Evolutionary conservation across 1,139 yeast genomes (phyloP).

Genomic region (Pichia sp.): DNA sequence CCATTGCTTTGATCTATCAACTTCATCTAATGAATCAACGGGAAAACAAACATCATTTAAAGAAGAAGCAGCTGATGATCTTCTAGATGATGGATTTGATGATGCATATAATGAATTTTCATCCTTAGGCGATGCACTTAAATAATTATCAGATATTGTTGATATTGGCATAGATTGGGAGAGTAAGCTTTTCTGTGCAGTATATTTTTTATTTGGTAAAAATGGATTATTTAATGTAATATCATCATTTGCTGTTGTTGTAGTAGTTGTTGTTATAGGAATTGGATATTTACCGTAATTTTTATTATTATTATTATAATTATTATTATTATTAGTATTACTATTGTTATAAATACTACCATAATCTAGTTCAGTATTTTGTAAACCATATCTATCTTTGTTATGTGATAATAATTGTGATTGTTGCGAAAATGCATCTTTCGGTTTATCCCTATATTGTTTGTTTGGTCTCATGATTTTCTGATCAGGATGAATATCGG

Average conservation of each 20-base stretch:
- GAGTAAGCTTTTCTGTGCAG: conserved; percentile 6
- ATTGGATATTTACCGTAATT: background rate
- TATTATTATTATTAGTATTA: background rate
- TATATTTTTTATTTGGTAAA: background rate
- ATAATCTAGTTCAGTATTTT: conserved; percentile 1
- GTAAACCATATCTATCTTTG: conserved; percentile 8
- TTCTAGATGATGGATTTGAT: conserved; percentile 68
- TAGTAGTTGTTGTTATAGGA: too few species aligned
- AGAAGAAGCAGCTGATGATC: conserved; percentile 65
- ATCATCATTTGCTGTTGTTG: too few species aligned
- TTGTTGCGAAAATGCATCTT: conserved; percentile 11
- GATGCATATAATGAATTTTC: conserved; percentile 18
- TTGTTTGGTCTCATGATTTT: conserved; percentile 8
- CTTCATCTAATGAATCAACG: conserved; percentile 44
- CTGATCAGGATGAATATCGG: conserved; percentile 10
- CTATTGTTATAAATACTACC: background rate
- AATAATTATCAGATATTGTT: conserved; percentile 5
- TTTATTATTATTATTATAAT: background rate
- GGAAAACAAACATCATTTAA: conserved; percentile 89
- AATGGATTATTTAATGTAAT: conserved; percentile 1
- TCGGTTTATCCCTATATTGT: background rate
- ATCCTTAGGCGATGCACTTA: background rate
- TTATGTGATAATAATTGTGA: conserved; percentile 5
- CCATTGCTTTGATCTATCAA: conserved; percentile 46
- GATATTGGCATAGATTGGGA: conserved; percentile 14